Evolutionary conservation across 768 basidiomycete species (phyloP), one percentile per base, ranked within the genome.

Genomic region (Tephrocybe sp.): DNA sequence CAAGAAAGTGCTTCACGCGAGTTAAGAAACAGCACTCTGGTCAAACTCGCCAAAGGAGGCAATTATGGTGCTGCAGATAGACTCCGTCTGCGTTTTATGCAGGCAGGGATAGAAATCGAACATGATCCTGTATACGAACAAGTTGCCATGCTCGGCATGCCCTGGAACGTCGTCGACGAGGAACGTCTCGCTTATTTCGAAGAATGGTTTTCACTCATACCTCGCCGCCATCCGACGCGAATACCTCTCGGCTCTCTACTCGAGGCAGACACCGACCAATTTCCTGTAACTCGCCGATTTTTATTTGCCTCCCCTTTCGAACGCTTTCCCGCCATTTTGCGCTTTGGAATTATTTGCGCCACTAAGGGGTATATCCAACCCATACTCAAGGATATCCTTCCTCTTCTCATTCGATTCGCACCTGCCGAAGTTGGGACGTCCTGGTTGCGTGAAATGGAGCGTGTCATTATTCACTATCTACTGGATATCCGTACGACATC

Each of bases 191-290:
- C 27, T 15, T 34, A 48, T 12, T 57, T 61, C 31, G 29, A 48
- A 2, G 25, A 40, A 1, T 63, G 60, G 60, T 56, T 60, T 24
- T 55, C 46, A 16, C 57, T 61, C 13, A 44, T 61, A n/a, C 62
- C 60, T 12, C 22, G 42, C 15, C 22, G 42, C 33, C 23, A 25
- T 48, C 52, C 21, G 34, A 39, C 38, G 43, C 30, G 39, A 9
- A 36, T 2, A 30, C 24, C 16, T 25, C 43, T 15, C 40, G 39
- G 1, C 19, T 27, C 23, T 15, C 21, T 38, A 18, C 33, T 23
- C 22, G 43, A 45, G 13, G 38, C 24, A 13, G 19, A 41, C 19
- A 30, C 39, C 15, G 37, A 49, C 4, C 41, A 52, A 18, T 47
- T 59, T 31, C 34, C 16, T 16, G 52, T 43, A 3, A 54, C 51